These are phyloP conservation scores for Fraxinus angustifolia DNA, from an alignment of 305 asterid genomes.

Conservation along the genomic window DNA sequence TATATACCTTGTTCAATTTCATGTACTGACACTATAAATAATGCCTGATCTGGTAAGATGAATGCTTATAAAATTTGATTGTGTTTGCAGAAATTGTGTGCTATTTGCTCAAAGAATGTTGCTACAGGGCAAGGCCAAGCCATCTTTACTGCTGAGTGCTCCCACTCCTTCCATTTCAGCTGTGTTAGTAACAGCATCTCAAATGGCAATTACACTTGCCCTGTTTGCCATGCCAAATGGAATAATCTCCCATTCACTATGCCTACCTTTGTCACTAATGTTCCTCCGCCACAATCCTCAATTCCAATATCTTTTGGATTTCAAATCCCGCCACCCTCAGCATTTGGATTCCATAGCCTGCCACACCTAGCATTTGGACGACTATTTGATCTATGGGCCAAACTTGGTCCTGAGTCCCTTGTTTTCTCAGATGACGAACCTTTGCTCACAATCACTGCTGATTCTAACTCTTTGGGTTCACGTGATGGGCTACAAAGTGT, in stretches of 20 bases:
- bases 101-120: conserved; percentile 25
- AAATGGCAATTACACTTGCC: conserved; percentile 26
- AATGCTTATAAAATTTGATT: not conserved
- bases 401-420: not conserved
- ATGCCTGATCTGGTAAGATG: not conserved
- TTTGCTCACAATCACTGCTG: not conserved
- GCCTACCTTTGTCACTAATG: not conserved
- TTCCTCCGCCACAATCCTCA: not conserved
- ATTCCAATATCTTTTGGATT: not conserved
- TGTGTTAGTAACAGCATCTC: conserved; percentile 19
- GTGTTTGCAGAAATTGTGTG: conserved; percentile 26
- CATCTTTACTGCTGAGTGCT: conserved; percentile 39
- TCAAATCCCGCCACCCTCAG: not conserved
- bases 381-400: not conserved
- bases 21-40: not conserved
- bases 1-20: not conserved
- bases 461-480: not conserved
- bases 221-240: conserved; percentile 31
- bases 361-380: not conserved
- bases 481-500: conserved; percentile 3
- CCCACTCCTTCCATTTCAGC: conserved; percentile 39
- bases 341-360: not conserved
- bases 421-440: conserved; percentile 32
- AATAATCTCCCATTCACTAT: conserved; percentile 7
- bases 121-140: conserved; percentile 30